Conservation (phyloP, 805 yeast genomes). For the Yamadazyma philogaea region DNA sequence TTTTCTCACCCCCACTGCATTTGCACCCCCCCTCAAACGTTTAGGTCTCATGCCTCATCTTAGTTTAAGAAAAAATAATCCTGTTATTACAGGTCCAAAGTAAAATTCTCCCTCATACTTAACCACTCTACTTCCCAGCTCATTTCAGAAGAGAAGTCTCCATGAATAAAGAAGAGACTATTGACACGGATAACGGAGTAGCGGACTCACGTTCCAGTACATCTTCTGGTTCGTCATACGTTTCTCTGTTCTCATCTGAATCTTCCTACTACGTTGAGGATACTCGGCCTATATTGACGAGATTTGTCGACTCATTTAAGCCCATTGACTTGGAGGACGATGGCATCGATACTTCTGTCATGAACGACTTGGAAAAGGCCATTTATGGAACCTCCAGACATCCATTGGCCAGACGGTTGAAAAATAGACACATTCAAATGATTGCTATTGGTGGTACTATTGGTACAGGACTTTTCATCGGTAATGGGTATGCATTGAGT, state of each 20-base stretch:
- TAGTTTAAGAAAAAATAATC: no score
- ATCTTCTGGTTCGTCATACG: neutral
- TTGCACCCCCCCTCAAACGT: no score
- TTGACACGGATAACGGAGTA: neutral
- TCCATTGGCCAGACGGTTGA: conserved; percentile 44
- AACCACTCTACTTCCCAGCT: neutral
- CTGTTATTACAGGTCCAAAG: neutral
- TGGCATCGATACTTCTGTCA: conserved; percentile 38
- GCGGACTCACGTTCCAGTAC: neutral
- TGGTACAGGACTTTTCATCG: conserved; percentile 59
- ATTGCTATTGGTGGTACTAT: conserved; percentile 66
- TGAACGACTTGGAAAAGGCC: conserved; percentile 40
- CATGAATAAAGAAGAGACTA: conserved; percentile 4
- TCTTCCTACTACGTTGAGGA: neutral
- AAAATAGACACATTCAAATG: conserved; percentile 53
- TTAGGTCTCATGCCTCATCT: no score
- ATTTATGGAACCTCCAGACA: conserved; percentile 41
- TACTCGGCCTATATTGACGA: neutral
- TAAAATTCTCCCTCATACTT: neutral
- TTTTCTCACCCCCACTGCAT: no score
- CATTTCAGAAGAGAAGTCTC: neutral
- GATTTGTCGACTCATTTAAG: conserved; percentile 35
- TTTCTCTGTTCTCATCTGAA: neutral
- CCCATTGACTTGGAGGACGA: conserved; percentile 37
- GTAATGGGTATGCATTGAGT: conserved; percentile 42